phyloP scores from a whole-genome alignment of 2,329 filamentous ascomycete species.

The Dactylellina drechsleri region DNA sequence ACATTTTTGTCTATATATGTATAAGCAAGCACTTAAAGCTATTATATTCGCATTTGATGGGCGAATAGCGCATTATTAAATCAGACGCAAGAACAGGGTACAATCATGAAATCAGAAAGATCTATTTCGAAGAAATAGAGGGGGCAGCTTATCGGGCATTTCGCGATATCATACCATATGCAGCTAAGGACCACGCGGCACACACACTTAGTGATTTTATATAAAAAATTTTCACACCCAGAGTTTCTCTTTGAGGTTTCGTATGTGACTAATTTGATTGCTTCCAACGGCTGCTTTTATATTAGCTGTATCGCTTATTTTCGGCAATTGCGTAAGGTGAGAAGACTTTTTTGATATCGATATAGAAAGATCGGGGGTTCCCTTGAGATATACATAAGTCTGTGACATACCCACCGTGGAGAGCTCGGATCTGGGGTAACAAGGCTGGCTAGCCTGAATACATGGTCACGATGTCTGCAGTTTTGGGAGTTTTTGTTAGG shows the following conservation, averaged over 20 bases:
- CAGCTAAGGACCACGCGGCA: slow-evolving; percentile 13
- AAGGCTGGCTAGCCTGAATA: slow-evolving; percentile 29
- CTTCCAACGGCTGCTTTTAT: slow-evolving; percentile 48
- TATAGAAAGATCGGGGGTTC: slow-evolving; percentile 9
- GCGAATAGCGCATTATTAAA: too few species aligned
- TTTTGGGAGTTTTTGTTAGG: slow-evolving; percentile 13
- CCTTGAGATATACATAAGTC: slow-evolving; percentile 19
- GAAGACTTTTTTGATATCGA: slow-evolving; percentile 27
- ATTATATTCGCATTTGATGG: too few species aligned
- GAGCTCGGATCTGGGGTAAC: slow-evolving; percentile 55
- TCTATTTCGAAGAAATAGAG: slow-evolving; percentile 1
- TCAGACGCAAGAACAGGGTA: too few species aligned
- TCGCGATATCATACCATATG: slow-evolving; percentile 28
- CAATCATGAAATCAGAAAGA: background rate
- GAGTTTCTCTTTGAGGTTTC: slow-evolving; percentile 35
- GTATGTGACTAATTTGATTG: slow-evolving; percentile 47
- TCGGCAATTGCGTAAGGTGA: slow-evolving; percentile 55
- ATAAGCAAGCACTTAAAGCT: background rate
- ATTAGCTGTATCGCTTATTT: slow-evolving; percentile 52
- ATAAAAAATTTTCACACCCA: slow-evolving; percentile 37
- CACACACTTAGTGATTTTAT: slow-evolving; percentile 26
- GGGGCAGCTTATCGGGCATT: slow-evolving; percentile 39
- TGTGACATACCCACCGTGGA: slow-evolving; percentile 5
- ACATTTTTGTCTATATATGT: background rate
- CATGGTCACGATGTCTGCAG: slow-evolving; percentile 33